Evolutionary conservation across 2,329 filamentous ascomycete species (phyloP).

Genomic region (Penicillium sp.): DNA sequence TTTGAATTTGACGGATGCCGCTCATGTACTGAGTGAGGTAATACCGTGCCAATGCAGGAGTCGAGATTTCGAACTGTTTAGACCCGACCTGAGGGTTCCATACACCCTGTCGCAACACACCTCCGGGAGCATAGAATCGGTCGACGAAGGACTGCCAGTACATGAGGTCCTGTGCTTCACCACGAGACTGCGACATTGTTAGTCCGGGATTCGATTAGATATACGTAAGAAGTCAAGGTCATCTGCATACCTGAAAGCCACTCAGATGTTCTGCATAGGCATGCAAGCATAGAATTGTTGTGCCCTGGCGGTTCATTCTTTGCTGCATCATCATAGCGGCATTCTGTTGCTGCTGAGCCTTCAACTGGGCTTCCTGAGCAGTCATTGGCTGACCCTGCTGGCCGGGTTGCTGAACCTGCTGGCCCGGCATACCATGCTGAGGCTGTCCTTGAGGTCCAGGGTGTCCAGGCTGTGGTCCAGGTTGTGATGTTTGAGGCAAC

Average conservation of each 20-base stretch:
- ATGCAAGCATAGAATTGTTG: conserved; percentile 57
- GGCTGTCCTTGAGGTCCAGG: conserved; percentile 39
- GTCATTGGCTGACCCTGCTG: conserved; percentile 45
- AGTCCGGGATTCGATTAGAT: background rate
- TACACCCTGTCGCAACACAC: conserved; percentile 75
- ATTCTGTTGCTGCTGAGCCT: conserved; percentile 46
- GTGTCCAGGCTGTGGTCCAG: conserved; percentile 33
- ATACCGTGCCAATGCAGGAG: conserved; percentile 80
- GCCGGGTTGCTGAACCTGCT: conserved; percentile 42
- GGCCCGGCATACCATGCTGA: conserved; percentile 35
- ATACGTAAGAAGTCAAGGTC: background rate
- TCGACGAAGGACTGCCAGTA: conserved; percentile 82
- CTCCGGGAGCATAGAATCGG: conserved; percentile 77
- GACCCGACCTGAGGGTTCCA: conserved; percentile 58
- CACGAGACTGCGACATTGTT: conserved; percentile 47
- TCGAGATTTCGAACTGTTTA: conserved; percentile 86
- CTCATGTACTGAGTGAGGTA: conserved; percentile 88
- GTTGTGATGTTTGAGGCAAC: conserved; percentile 44
- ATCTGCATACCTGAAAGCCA: conserved; percentile 58
- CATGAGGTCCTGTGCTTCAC: conserved; percentile 67
- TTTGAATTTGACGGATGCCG: conserved; percentile 81
- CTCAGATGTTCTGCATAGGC: conserved; percentile 61
- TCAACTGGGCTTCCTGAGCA: conserved; percentile 45
- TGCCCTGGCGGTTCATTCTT: conserved; percentile 44
- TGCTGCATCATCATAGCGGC: conserved; percentile 46